Evolutionary conservation across 179 eudicot genomes (phyloP), one percentile per base, ranked within the genome.

Genomic region (Dionaea muscipula): DNA sequence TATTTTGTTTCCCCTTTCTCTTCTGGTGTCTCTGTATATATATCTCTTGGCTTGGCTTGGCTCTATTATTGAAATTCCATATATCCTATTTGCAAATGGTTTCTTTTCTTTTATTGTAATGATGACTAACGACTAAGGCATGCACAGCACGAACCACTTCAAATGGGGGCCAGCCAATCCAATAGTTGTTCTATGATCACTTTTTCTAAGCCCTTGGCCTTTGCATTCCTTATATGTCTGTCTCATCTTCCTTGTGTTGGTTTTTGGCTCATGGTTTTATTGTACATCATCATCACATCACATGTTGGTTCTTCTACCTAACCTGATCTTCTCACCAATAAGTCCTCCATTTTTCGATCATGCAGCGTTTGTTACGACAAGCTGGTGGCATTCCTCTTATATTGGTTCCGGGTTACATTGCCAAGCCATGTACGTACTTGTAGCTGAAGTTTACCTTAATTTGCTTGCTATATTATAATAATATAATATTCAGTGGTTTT

Each of bases 321-420:
- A n/a, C 43, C 15, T 4, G 17, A 43, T 18, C 19, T 43, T 2
- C 21, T 43, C 21, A 15, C 47, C 6, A 19, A 7, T n/a, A 5
- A 9, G 47, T 12, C 17, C 3, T 39, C 22, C 19, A n/a, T 9
- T 53, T 67, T 62, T 7, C 48, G 48, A n/a, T 31, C 35, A 31
- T 68, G 78, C 86, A 89, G 97, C 26, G 89, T 79, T 40, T 89
- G 97, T 67, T 78, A 72, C 40, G 89, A 79, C 63, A 83, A 76
- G 53, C 25, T 83, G 56, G 90, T 79, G 60, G 77, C 94, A 28
- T 89, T 79, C 72, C 85, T 86, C 55, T 73, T 86, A 57, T 89
- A 86, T 78, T 89, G 95, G 97, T 89, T 79, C 75, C 84, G 97
- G 44, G 54, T 86, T 61, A 73, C 85, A n/a, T 25, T 86, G 72